Percentiles rank a stretch among this genome's conserved stretches.
These are phyloP conservation scores for Thielaviopsis ethacetica DNA, from an alignment of 2,329 filamentous ascomycete genomes.

Conservation along the genomic window DNA sequence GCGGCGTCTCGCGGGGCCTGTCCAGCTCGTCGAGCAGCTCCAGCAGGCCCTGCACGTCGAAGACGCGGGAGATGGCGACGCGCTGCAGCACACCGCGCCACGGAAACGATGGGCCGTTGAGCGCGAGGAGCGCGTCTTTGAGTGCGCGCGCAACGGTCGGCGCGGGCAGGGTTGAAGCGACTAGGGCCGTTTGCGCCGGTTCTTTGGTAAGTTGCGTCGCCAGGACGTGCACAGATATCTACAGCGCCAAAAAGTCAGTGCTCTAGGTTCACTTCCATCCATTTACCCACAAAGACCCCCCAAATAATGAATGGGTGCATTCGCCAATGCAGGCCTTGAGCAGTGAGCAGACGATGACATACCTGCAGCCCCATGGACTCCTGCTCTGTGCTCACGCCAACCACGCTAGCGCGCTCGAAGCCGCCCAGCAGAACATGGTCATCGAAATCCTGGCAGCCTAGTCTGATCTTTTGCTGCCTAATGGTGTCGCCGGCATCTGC, in stretches of 20 bases:
- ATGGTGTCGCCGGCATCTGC: slow-evolving; percentile 16
- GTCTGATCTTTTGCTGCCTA: slow-evolving; percentile 20
- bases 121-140: slow-evolving; percentile 17
- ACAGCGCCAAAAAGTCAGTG: background rate
- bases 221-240: slow-evolving; percentile 34
- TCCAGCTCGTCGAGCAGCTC: slow-evolving; percentile 34
- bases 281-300: too few species aligned
- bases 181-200: slow-evolving; percentile 19
- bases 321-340: too few species aligned
- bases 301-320: too few species aligned
- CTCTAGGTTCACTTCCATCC: too few species aligned
- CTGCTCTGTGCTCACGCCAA: slow-evolving; percentile 37
- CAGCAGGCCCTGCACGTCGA: slow-evolving; percentile 41
- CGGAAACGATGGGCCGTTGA: slow-evolving; percentile 13
- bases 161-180: slow-evolving; percentile 33
- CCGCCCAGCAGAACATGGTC: slow-evolving; percentile 28
- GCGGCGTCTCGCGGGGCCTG: background rate
- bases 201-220: slow-evolving; percentile 14
- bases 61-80: slow-evolving; percentile 38
- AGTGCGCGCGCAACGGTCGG: slow-evolving; percentile 25
- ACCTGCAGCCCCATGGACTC: slow-evolving; percentile 32
- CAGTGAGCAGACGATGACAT: too few species aligned
- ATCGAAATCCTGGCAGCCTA: slow-evolving; percentile 34
- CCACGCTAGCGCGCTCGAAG: slow-evolving; percentile 32
- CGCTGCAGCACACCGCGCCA: slow-evolving; percentile 26